Conservation (phyloP, 2,329 filamentous ascomycete species). For the Apiospora rasikravindrae region DNA sequence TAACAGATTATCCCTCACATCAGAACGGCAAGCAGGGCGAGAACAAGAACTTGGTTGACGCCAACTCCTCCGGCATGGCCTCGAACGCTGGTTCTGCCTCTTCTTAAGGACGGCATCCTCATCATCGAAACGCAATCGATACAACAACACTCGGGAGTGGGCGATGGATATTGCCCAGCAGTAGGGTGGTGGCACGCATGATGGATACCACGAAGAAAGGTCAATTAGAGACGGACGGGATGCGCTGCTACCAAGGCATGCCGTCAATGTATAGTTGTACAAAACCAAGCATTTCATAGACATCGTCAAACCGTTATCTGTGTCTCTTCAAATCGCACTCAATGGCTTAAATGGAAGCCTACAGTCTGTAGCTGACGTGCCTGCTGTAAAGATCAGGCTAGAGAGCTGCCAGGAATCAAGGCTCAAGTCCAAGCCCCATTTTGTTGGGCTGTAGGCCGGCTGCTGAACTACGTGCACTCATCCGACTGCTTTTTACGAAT, state of each 20-base stretch:
- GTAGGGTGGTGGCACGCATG: neutral
- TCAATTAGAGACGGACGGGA: slow-evolving; percentile 21
- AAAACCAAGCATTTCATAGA: slow-evolving; percentile 15
- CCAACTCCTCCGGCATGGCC: slow-evolving; percentile 50
- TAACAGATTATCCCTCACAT: slow-evolving; percentile 42
- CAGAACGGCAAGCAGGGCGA: slow-evolving; percentile 98
- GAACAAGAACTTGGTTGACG: slow-evolving; percentile 69
- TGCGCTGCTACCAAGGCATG: neutral
- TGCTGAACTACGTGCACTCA: neutral
- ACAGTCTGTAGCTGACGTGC: neutral
- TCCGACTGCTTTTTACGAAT: neutral
- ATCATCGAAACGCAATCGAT: slow-evolving; percentile 25
- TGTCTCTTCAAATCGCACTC: neutral
- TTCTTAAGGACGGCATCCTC: slow-evolving; percentile 33
- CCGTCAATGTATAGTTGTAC: slow-evolving; percentile 8
- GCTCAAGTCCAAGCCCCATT: slow-evolving; percentile 12
- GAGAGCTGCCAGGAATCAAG: neutral
- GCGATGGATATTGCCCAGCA: neutral
- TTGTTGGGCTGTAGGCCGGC: slow-evolving; percentile 9
- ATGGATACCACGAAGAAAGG: neutral
- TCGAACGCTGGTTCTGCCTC: slow-evolving; percentile 46
- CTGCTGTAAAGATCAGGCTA: slow-evolving; percentile 3
- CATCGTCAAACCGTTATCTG: neutral
- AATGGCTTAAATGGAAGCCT: neutral
- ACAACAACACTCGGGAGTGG: neutral